Evolutionary conservation across 192 early-diverging fungal genomes (phyloP), one percentile per base, ranked within the genome.

Genomic region (Gamsiella multidivaricata): DNA sequence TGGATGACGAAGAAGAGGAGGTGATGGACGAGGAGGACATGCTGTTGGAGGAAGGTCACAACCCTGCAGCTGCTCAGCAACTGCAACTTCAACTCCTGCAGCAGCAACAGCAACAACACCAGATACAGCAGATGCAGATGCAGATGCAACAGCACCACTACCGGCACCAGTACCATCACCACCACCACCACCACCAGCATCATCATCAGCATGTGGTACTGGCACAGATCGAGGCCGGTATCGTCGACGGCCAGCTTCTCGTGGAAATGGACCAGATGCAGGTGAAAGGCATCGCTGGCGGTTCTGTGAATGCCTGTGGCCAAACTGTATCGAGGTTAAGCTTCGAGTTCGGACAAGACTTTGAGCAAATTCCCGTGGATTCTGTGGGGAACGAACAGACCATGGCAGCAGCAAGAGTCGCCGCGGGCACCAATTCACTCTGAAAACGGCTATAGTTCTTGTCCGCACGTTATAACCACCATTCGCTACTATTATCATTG

Each of bases 1-100:
- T 61, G 22, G 65, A 65, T 4, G 63, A 59, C 0, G 61, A 73
- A 22, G 70, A 75, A 26, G 63, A 61, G 8, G 62, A 66, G 23
- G 54, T 69, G 17, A 78, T 78, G 66, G 66, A 78, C 20, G 65
- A 78, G 34, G 72, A 61, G n/a, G 60, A 71, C 15, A 15, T 71
- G 25, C 52, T 57, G 52, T 47, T 57, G 54, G 61, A 63, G 41
- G 69, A 71, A 57, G 54, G 69, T 3, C 54, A 33, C 11, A 61
- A 71, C 3, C 42, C 37, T 7, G 18, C 29, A 5, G 25, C 51
- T 28, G 36, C 32, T 9, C 64, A 47, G 17, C 42, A 47, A 17
- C 53, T 47, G 1, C 65, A 68, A 12, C 54, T 28, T n/a, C 49
- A 65, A 25, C 61, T 25, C 34, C 25, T 31, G 45, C 60, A 54